These are phyloP conservation scores for Thamnidium elegans DNA, from an alignment of 192 early-diverging fungal species.

Conservation along the genomic window DNA sequence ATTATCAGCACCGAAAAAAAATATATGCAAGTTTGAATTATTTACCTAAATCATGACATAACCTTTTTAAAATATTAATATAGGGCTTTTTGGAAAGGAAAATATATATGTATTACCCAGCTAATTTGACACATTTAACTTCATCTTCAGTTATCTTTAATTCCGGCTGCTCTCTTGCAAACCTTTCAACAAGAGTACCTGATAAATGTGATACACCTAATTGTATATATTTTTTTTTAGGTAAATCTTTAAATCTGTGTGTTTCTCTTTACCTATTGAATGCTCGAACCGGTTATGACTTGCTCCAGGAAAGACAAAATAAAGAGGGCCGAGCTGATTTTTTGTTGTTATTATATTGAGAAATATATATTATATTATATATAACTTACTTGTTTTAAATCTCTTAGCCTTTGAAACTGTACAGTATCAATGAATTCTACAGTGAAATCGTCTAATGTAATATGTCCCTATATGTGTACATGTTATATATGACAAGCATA, in stretches of 20 bases:
- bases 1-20: no score
- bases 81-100: neutral
- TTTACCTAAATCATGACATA: slow-evolving; percentile 88
- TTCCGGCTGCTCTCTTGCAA: slow-evolving; percentile 71
- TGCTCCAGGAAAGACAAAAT: slow-evolving; percentile 90
- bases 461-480: slow-evolving; percentile 53
- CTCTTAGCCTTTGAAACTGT: slow-evolving; percentile 91
- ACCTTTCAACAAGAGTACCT: slow-evolving; percentile 63
- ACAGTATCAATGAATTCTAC: slow-evolving; percentile 86
- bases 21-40: neutral
- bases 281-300: slow-evolving; percentile 98
- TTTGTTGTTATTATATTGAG: neutral
- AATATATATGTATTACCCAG: slow-evolving; percentile 47
- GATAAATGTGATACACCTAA: slow-evolving; percentile 83
- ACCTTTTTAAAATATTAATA: slow-evolving; percentile 10
- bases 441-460: slow-evolving; percentile 64
- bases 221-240: slow-evolving; percentile 16
- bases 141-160: slow-evolving; percentile 80
- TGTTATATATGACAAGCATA: no score
- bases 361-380: neutral
- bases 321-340: slow-evolving; percentile 68
- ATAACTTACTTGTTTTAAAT: slow-evolving; percentile 71
- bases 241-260: neutral
- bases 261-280: slow-evolving; percentile 50
- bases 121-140: slow-evolving; percentile 80